Evolutionary conservation across 495 filamentous ascomycete species (phyloP).

Genomic region (Talaromyces proteolyticus): DNA sequence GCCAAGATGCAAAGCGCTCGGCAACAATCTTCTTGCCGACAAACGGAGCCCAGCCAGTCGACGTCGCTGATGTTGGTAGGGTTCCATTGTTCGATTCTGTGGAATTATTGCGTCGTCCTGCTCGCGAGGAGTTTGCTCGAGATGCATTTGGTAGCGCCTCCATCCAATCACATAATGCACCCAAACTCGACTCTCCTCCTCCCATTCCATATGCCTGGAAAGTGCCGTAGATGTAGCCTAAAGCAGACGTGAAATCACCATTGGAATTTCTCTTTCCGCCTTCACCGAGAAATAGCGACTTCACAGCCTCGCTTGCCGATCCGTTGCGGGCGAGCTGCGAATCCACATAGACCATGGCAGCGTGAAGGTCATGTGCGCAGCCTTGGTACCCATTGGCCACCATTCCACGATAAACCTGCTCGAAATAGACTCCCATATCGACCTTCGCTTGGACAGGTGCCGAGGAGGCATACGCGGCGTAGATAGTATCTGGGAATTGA

Average conservation of each 20-base stretch:
- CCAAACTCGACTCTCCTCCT: slow-evolving; percentile 31
- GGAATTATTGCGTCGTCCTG: slow-evolving; percentile 10
- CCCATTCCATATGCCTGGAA: slow-evolving; percentile 45
- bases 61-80: background rate
- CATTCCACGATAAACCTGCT: slow-evolving; percentile 50
- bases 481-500: slow-evolving; percentile 53
- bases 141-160: slow-evolving; percentile 21
- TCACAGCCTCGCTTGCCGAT: slow-evolving; percentile 32
- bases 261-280: slow-evolving; percentile 45
- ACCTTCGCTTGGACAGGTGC: slow-evolving; percentile 48
- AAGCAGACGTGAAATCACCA: slow-evolving; percentile 39
- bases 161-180: slow-evolving; percentile 41
- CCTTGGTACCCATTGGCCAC: slow-evolving; percentile 41
- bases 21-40: slow-evolving; percentile 35
- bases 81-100: background rate
- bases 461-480: slow-evolving; percentile 47
- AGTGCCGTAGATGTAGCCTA: slow-evolving; percentile 30
- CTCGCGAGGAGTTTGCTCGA: slow-evolving; percentile 4
- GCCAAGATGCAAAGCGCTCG: slow-evolving; percentile 42
- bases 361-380: slow-evolving; percentile 48
- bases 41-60: slow-evolving; percentile 29
- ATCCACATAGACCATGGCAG: slow-evolving; percentile 48
- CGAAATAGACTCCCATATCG: slow-evolving; percentile 53
- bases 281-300: slow-evolving; percentile 42
- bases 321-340: slow-evolving; percentile 26